Evolutionary conservation across 352 stramenopile genomes (phyloP).

Genomic region (Pythium aphanidermatum): DNA sequence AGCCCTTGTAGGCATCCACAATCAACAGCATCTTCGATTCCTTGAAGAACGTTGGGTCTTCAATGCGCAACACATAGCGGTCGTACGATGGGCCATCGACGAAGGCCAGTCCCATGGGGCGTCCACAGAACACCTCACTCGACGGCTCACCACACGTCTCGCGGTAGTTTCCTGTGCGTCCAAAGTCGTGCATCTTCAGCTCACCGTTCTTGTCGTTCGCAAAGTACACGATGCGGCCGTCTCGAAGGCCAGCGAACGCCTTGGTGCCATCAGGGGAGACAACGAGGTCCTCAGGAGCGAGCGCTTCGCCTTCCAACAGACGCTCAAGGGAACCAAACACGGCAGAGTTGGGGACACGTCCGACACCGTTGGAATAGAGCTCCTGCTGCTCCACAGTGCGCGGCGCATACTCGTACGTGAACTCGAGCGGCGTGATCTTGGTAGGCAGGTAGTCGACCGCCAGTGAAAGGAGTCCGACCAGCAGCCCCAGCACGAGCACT

Average conservation of each 20-base stretch:
- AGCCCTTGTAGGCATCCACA: slow-evolving; percentile 52
- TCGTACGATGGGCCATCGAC: slow-evolving; percentile 26
- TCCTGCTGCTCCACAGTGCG: slow-evolving; percentile 35
- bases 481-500: slow-evolving; percentile 39
- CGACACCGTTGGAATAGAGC: slow-evolving; percentile 19
- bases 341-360: slow-evolving; percentile 7
- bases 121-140: slow-evolving; percentile 41
- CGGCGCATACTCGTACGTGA: slow-evolving; percentile 28
- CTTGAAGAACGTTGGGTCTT: slow-evolving; percentile 30
- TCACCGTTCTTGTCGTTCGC: slow-evolving; percentile 7
- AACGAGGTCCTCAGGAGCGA: slow-evolving; percentile 38
- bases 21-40: slow-evolving; percentile 50
- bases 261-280: slow-evolving; percentile 11
- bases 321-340: slow-evolving; percentile 21
- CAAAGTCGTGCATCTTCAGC: slow-evolving; percentile 36
- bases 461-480: slow-evolving; percentile 47
- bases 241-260: slow-evolving; percentile 36
- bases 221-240: slow-evolving; percentile 52
- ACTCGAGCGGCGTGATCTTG: slow-evolving; percentile 28
- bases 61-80: slow-evolving; percentile 40
- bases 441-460: slow-evolving; percentile 40
- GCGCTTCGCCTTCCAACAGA: slow-evolving; percentile 28
- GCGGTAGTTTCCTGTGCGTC: slow-evolving; percentile 33
- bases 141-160: slow-evolving; percentile 23
- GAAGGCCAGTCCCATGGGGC: slow-evolving; percentile 45